Evolutionary conservation across 2,329 filamentous ascomycete genomes (phyloP).

Genomic region (Dendrostoma leiphaemia): DNA sequence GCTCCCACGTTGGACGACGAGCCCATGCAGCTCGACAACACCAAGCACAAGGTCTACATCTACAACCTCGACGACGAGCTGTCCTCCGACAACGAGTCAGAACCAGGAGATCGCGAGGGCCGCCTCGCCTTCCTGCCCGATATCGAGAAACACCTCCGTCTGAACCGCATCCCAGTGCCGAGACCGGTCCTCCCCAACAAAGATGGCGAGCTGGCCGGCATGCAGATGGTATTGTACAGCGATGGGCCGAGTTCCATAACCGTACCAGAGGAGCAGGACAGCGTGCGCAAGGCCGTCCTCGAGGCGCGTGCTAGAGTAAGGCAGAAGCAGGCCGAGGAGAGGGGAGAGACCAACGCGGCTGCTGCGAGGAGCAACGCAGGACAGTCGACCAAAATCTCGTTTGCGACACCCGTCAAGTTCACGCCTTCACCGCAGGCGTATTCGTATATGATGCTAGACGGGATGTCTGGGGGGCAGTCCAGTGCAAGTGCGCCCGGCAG

Average conservation of each 20-base stretch:
- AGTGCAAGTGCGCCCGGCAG: background rate
- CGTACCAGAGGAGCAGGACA: constrained; percentile 71
- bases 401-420: constrained; percentile 16
- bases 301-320: constrained; percentile 71
- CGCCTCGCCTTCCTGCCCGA: constrained; percentile 78
- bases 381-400: background rate
- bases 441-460: background rate
- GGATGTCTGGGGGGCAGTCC: background rate
- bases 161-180: constrained; percentile 59
- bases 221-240: constrained; percentile 78
- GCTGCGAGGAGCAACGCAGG: no score
- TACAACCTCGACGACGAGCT: constrained; percentile 88
- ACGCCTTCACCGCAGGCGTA: background rate
- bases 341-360: constrained; percentile 24
- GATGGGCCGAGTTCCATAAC: constrained; percentile 73
- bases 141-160: constrained; percentile 75
- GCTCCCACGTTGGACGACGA: constrained; percentile 43
- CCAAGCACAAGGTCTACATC: constrained; percentile 85
- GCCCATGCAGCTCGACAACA: constrained; percentile 90
- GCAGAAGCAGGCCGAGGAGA: constrained; percentile 50
- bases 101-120: constrained; percentile 55
- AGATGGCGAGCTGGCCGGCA: constrained; percentile 54
- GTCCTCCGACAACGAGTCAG: constrained; percentile 44
- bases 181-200: constrained; percentile 57
- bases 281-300: constrained; percentile 78